A percentile compares a stretch with the other conserved stretches of the same genome.
These are phyloP conservation scores for Sporisorium reilianum DNA, from an alignment of 1,284 basidiomycete genomes.

Conservation along the genomic window DNA sequence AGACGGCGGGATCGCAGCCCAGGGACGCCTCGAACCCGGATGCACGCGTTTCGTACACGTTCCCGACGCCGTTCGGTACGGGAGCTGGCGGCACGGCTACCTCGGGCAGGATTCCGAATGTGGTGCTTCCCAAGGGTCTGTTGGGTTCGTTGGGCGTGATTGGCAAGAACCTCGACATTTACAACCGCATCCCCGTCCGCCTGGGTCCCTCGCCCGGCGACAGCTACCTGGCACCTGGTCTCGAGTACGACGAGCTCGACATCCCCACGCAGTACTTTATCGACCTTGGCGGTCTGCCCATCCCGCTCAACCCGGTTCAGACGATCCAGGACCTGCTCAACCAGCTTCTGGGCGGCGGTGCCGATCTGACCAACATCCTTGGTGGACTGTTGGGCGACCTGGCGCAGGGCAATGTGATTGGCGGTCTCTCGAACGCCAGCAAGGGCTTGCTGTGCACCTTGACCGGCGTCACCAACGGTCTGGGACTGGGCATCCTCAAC, in stretches of 20 bases:
- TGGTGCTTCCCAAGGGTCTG: constrained; percentile 54
- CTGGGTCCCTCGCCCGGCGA: constrained; percentile 44
- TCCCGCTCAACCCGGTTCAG: constrained; percentile 23
- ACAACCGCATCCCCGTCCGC: constrained; percentile 41
- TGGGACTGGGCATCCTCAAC: constrained; percentile 19
- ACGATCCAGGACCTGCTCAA: constrained; percentile 17
- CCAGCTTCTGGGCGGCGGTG: constrained; percentile 3
- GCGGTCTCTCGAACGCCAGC: constrained; percentile 12
- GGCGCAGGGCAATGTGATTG: constrained; percentile 24
- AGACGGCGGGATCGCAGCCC: constrained; percentile 25
- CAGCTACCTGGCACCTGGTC: constrained; percentile 45
- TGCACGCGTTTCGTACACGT: constrained; percentile 44
- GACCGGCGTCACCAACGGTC: constrained; percentile 9
- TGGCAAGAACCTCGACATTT: constrained; percentile 51
- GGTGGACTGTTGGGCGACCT: constrained; percentile 10
- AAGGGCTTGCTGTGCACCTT: constrained; percentile 22
- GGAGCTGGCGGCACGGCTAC: constrained; percentile 21
- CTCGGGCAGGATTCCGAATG: constrained; percentile 42
- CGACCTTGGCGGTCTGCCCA: constrained; percentile 6
- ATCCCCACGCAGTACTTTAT: constrained; percentile 44
- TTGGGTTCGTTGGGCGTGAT: constrained; percentile 41
- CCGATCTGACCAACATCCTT: constrained; percentile 12
- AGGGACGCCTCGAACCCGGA: constrained; percentile 31
- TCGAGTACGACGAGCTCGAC: constrained; percentile 55
- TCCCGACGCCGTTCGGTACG: constrained; percentile 30